Evolutionary conservation across 73 alveolate genomes (phyloP).

Genomic region (Paramecium biaurelia): DNA sequence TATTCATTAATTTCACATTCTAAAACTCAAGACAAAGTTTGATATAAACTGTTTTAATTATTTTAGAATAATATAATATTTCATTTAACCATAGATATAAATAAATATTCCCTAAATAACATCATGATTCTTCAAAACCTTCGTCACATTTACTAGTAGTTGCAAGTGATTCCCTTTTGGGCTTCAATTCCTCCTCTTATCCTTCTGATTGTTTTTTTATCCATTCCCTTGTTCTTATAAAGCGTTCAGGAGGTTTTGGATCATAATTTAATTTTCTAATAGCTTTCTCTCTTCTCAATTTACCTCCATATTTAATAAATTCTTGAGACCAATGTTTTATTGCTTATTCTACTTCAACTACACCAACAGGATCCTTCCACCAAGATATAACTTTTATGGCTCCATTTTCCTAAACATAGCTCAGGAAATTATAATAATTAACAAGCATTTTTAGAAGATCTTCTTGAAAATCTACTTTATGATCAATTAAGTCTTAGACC

Average conservation of each 20-base stretch:
- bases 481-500: neutral
- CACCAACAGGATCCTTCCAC: neutral
- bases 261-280: neutral
- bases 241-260: neutral
- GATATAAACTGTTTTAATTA: neutral
- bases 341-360: neutral
- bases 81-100: neutral
- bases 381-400: neutral
- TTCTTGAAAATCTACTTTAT: neutral
- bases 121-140: slow-evolving; percentile 1
- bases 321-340: neutral
- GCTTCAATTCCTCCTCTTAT: neutral
- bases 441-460: neutral
- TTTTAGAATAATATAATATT: neutral
- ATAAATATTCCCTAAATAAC: neutral
- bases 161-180: neutral
- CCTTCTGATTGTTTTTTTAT: neutral
- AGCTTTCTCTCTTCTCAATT: slow-evolving; percentile 12
- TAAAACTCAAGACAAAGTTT: neutral
- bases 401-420: neutral
- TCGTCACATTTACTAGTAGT: neutral
- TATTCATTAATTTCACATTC: neutral
- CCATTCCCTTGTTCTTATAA: slow-evolving; percentile 22
- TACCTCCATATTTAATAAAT: neutral
- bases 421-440: neutral